Evolutionary conservation across 441 rosid genomes (phyloP).

Genomic region (Flueggea neowawraea): DNA sequence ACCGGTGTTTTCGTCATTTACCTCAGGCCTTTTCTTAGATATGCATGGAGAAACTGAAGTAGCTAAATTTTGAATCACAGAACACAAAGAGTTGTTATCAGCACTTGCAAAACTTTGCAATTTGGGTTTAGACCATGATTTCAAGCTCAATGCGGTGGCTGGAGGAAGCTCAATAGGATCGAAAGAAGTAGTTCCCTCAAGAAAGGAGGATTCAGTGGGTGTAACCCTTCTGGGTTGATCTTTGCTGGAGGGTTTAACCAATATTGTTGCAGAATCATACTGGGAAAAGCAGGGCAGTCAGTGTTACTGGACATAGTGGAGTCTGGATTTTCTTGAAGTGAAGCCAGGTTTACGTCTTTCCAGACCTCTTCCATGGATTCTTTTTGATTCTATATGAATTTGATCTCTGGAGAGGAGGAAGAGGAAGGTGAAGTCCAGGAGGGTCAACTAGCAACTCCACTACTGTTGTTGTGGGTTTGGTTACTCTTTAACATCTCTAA

Average conservation of each 20-base stretch:
- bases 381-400: too few relatives aligned
- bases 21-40: conserved; percentile 42
- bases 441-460: too few relatives aligned
- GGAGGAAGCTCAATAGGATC: conserved; percentile 25
- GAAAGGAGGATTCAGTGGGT: conserved; percentile 6
- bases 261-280: conserved; percentile 37
- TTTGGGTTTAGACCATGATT: conserved; percentile 29
- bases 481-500: too few relatives aligned
- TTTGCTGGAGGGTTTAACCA: conserved; percentile 31
- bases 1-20: conserved; percentile 21
- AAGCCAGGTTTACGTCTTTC: conserved; percentile 38
- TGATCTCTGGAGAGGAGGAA: too few relatives aligned
- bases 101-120: conserved; percentile 18
- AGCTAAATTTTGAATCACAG: conserved; percentile 7
- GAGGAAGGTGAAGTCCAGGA: too few relatives aligned
- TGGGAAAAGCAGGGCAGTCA: neutral
- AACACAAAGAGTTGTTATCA: conserved; percentile 6
- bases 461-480: too few relatives aligned
- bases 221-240: conserved; percentile 4
- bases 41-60: conserved; percentile 20
- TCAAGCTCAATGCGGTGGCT: conserved; percentile 48
- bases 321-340: conserved; percentile 17
- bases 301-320: neutral
- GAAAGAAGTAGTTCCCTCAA: neutral
- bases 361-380: conserved; percentile 49